These are phyloP conservation scores for Metschnikowia vanudenii DNA, from an alignment of 805 yeast species.

Conservation along the genomic window DNA sequence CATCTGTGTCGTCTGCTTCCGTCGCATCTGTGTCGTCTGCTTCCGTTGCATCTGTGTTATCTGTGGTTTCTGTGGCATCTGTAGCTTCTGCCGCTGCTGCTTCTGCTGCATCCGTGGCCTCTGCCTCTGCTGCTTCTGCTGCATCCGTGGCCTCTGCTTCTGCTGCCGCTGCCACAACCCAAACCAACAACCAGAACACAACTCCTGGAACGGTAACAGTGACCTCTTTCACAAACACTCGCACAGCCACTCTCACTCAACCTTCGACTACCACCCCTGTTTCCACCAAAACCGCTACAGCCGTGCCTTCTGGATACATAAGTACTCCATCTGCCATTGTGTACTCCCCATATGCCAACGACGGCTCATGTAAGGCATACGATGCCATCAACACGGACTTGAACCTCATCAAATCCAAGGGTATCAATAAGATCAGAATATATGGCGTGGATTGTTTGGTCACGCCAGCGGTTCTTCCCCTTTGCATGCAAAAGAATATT, in stretches of 20 bases:
- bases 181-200: too few species aligned
- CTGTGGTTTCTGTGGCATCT: too few species aligned
- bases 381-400: constrained; percentile 59
- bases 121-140: too few species aligned
- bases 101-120: too few species aligned
- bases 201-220: constrained; percentile 1
- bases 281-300: constrained; percentile 10
- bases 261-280: constrained; percentile 21
- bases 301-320: constrained; percentile 21
- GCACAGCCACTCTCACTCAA: too few species aligned
- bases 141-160: too few species aligned
- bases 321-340: constrained; percentile 59
- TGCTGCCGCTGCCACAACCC: too few species aligned
- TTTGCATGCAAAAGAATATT: constrained; percentile 57
- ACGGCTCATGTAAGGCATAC: constrained; percentile 63
- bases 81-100: too few species aligned
- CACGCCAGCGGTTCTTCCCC: constrained; percentile 62
- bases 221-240: constrained; percentile 19
- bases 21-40: too few species aligned
- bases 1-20: too few species aligned
- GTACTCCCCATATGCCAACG: constrained; percentile 75
- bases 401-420: constrained; percentile 52
- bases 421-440: constrained; percentile 65
- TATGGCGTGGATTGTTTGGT: constrained; percentile 88
- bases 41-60: too few species aligned